phyloP scores from a whole-genome alignment of 2,329 filamentous ascomycete genomes.

The Cyphellophora europaea region DNA sequence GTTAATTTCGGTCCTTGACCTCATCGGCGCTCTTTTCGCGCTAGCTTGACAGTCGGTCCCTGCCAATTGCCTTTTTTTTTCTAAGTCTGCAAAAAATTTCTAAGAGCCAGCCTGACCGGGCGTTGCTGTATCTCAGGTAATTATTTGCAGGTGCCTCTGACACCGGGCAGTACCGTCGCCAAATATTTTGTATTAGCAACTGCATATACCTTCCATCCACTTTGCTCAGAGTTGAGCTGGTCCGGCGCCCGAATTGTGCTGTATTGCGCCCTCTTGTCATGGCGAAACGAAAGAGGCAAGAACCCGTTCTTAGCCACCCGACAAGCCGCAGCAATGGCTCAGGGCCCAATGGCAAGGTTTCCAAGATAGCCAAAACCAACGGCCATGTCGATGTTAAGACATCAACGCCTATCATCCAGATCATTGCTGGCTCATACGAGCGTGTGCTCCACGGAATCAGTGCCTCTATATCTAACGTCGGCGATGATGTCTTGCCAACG shows the following conservation, averaged over 20 bases:
- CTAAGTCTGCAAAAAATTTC: too few relatives aligned
- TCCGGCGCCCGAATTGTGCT: slow-evolving; percentile 1
- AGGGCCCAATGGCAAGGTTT: not conserved
- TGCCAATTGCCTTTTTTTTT: too few relatives aligned
- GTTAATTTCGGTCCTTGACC: too few relatives aligned
- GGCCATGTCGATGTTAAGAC: slow-evolving; percentile 20
- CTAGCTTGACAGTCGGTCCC: too few relatives aligned
- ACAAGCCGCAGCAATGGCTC: slow-evolving; percentile 7
- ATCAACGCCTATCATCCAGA: slow-evolving; percentile 58
- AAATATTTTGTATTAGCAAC: too few relatives aligned
- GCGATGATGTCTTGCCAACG: slow-evolving; percentile 18
- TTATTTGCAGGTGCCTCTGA: too few relatives aligned
- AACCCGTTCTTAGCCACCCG: slow-evolving; percentile 3
- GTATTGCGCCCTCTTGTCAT: slow-evolving; percentile 18
- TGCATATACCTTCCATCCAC: too few relatives aligned
- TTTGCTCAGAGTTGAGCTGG: too few relatives aligned
- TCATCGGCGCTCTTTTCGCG: too few relatives aligned
- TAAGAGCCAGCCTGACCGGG: too few relatives aligned
- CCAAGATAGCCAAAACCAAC: slow-evolving; percentile 21
- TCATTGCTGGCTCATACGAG: slow-evolving; percentile 90
- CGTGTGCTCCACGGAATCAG: slow-evolving; percentile 83
- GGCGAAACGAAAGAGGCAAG: slow-evolving; percentile 37
- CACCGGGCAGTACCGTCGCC: too few relatives aligned
- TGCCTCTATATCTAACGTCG: slow-evolving; percentile 38
- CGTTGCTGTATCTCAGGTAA: too few relatives aligned